Evolutionary conservation across 2,329 filamentous ascomycete genomes (phyloP).

Genomic region (Ophiostoma quercus): DNA sequence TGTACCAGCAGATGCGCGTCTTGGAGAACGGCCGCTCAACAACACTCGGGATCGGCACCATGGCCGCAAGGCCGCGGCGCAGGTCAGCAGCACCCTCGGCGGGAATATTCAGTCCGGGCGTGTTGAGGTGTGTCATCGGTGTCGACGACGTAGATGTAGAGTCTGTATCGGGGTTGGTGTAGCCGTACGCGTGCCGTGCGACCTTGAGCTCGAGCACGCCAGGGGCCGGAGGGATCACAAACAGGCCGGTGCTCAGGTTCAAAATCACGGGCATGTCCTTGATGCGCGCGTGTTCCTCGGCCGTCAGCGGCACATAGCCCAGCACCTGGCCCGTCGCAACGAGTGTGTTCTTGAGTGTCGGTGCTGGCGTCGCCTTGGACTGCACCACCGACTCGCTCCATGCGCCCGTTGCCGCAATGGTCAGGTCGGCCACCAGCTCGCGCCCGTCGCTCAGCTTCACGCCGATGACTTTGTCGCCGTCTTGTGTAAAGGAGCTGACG

Average conservation of each 20-base stretch:
- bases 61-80: slow-evolving; percentile 53
- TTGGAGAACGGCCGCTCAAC: slow-evolving; percentile 55
- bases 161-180: slow-evolving; percentile 47
- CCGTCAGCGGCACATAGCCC: slow-evolving; percentile 68
- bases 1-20: slow-evolving; percentile 70
- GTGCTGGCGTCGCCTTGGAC: background rate
- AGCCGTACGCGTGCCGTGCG: slow-evolving; percentile 65
- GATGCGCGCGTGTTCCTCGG: slow-evolving; percentile 58
- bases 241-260: slow-evolving; percentile 66
- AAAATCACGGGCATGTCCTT: slow-evolving; percentile 64
- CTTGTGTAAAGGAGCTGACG: slow-evolving; percentile 39
- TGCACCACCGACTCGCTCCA: slow-evolving; percentile 62
- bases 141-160: slow-evolving; percentile 31
- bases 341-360: slow-evolving; percentile 54
- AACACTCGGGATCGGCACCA: slow-evolving; percentile 54
- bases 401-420: slow-evolving; percentile 77
- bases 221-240: slow-evolving; percentile 62
- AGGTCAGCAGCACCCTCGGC: slow-evolving; percentile 57
- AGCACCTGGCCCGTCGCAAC: slow-evolving; percentile 78
- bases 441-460: slow-evolving; percentile 41
- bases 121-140: slow-evolving; percentile 47
- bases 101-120: slow-evolving; percentile 47
- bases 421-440: slow-evolving; percentile 52
- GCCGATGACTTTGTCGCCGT: slow-evolving; percentile 45
- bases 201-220: slow-evolving; percentile 57